Conservation (phyloP, 768 basidiomycete genomes). For the Holtermanniella nyarrowii region DNA sequence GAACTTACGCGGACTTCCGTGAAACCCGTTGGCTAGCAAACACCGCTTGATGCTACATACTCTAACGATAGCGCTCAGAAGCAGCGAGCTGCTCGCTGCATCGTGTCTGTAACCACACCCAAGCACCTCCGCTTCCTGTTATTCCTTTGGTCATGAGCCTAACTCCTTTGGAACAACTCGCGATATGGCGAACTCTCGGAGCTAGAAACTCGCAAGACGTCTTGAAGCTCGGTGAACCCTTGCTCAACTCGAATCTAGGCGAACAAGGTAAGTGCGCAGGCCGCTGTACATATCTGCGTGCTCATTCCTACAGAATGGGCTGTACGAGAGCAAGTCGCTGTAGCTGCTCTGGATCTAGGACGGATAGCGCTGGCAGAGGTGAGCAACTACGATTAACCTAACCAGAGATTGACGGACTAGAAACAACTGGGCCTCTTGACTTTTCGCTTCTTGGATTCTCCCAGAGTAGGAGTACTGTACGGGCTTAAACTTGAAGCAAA, state of each 20-base stretch:
- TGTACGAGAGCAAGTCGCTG: conserved; percentile 38
- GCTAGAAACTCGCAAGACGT: conserved; percentile 34
- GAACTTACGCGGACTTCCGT: too few relatives aligned
- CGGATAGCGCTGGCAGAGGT: conserved; percentile 23
- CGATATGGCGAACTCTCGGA: conserved; percentile 30
- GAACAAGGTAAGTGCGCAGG: conserved; percentile 25
- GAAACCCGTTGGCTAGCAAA: too few relatives aligned
- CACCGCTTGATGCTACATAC: too few relatives aligned
- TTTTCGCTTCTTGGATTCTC: conserved; percentile 30
- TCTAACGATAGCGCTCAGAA: too few relatives aligned
- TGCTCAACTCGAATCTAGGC: conserved; percentile 13
- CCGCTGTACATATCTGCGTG: conserved; percentile 1
- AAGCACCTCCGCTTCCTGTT: too few relatives aligned
- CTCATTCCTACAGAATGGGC: conserved; percentile 32
- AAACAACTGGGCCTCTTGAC: conserved; percentile 28
- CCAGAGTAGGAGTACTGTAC: conserved; percentile 31
- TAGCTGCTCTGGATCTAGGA: conserved; percentile 37
- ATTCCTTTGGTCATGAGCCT: background rate
- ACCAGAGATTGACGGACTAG: conserved; percentile 10
- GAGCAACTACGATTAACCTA: background rate
- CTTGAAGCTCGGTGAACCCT: conserved; percentile 20
- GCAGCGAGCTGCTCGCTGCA: too few relatives aligned
- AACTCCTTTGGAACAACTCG: conserved; percentile 18
- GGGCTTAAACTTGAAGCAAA: conserved; percentile 34
- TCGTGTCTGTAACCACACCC: too few relatives aligned